Base-by-base conservation (phyloP, 2,329 filamentous ascomycete species). In the Cladosporium sp. region DNA sequence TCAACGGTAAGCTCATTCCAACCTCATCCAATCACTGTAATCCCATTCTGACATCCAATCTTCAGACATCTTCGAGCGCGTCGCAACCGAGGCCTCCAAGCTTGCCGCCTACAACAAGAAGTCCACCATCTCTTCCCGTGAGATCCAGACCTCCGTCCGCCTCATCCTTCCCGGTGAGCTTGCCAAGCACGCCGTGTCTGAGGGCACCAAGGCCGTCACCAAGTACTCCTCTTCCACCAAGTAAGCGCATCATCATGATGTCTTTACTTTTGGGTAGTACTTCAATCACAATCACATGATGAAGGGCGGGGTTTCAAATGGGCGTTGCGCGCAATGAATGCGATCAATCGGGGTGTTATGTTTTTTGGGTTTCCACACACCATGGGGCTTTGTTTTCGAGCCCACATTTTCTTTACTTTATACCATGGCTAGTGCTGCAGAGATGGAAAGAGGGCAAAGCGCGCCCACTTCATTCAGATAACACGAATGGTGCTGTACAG, bases 91-190 rank as follows among this genome's bases (percentile, higher is more conserved):
- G 85, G 95, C 95, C 62, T 97, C 92, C 80, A 99, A 99, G 90
- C 90, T 99, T 69, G 95, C 95, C 75, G 95, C 95, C 71, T 99
- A 99, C 88, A 99, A 99, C 91, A 99, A 98, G 91, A 99, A 99
- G 88, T 98, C 94, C 61, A 99, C 95, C 80, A 99, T 99, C 84
- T 98, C 94, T 64, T 98, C 95, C 74, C 91, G 95, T 79, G 95
- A 99, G 86, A 99, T 99, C 80, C 95, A 99, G 88, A 99, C 95
- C 76, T 97, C 95, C 75, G 95, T 99, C 76, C 91, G 95, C 74
- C 89, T 99, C 70, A 99, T 99, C 84, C 91, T 99, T 64, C 95
- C 95, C 57, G 95, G 95, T 85, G 95, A 99, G 86, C 88, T 99
- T 76, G 95, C 95, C 82, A 99, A 99, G 91, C 95, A 99, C 85